phyloP scores from a whole-genome alignment of 495 filamentous ascomycete species.

The Hyphodiscus hymeniophilus region DNA sequence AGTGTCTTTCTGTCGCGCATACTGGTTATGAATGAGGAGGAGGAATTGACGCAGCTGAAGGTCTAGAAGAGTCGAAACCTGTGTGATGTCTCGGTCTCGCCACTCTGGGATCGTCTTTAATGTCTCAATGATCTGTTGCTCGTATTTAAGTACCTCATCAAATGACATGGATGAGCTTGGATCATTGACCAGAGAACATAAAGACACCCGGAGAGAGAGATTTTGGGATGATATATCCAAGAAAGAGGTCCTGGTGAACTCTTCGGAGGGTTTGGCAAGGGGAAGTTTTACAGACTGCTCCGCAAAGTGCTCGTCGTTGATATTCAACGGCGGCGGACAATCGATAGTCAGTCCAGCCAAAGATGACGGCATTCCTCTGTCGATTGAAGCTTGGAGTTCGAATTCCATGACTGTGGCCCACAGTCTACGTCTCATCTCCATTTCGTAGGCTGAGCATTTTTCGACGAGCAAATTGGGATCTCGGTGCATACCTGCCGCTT shows the following conservation, averaged over 20 bases:
- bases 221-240: background rate
- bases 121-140: background rate
- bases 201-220: background rate
- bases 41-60: conserved; percentile 3
- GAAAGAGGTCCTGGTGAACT: background rate
- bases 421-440: background rate
- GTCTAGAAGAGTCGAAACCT: background rate
- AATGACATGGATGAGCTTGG: background rate
- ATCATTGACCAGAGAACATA: conserved; percentile 1
- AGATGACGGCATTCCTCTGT: background rate
- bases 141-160: conserved; percentile 1
- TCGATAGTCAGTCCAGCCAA: background rate
- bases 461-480: conserved; percentile 1
- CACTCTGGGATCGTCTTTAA: background rate
- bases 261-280: background rate
- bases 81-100: background rate
- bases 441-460: background rate
- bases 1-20: background rate
- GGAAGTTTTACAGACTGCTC: background rate
- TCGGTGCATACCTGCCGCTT: background rate
- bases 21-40: background rate
- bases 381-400: conserved; percentile 2
- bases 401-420: conserved; percentile 3
- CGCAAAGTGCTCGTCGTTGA: background rate
- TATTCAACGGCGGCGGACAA: background rate